phyloP scores from a whole-genome alignment of 306 rosid genomes.

The Acacia crassicarpa region DNA sequence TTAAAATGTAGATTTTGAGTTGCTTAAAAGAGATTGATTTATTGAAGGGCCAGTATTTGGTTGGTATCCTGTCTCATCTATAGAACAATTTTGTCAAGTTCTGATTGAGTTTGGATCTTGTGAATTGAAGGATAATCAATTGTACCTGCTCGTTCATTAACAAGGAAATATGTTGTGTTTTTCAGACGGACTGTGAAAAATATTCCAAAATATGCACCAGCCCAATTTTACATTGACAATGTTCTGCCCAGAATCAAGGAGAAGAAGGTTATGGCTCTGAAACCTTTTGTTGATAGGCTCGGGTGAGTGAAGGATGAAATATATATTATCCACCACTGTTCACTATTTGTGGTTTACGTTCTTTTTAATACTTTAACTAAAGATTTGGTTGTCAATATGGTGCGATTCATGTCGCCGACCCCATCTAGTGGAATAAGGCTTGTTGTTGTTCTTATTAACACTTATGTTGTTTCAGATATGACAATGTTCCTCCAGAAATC shows the following conservation, averaged over 20 bases:
- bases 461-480: conserved; percentile 69
- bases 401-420: no score
- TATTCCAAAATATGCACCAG: conserved; percentile 97
- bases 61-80: conserved; percentile 11
- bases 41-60: not conserved
- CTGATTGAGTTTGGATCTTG: conserved; percentile 21
- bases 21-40: conserved; percentile 9
- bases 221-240: conserved; percentile 94
- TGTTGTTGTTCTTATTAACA: not conserved
- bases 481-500: conserved; percentile 93
- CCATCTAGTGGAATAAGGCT: no score
- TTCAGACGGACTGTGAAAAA: conserved; percentile 95
- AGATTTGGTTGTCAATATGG: no score
- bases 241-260: conserved; percentile 98
- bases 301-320: conserved; percentile 64
- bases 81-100: not conserved
- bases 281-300: conserved; percentile 98
- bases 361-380: not conserved
- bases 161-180: conserved; percentile 30
- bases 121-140: conserved; percentile 3
- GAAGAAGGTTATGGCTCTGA: conserved; percentile 97
- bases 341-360: conserved; percentile 21
- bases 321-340: conserved; percentile 11
- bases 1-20: conserved; percentile 18
- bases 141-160: conserved; percentile 18